Evolutionary conservation across 495 filamentous ascomycete genomes (phyloP), one percentile per base, ranked within the genome.

Genomic region (Haplographium delicatum): DNA sequence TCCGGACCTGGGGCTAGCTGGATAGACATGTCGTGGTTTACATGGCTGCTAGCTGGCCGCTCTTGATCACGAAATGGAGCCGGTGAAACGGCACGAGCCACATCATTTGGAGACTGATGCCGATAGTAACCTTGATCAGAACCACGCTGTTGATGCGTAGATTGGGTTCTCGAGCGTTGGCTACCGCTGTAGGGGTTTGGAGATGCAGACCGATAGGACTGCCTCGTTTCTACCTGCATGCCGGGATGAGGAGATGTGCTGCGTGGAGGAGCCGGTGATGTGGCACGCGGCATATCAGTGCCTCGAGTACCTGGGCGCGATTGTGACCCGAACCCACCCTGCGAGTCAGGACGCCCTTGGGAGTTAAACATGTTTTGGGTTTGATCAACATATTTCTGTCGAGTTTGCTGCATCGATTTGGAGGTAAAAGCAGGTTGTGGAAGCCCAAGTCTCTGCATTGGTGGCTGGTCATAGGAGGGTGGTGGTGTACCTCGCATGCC

Each of bases 381-480:
- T 65, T 96, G 86, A 44, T 84, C 82, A 37, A 86, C 80, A 62
- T 93, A 96, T 60, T 86, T 86, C 47, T 91, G 82, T 1, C 89
- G 90, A 10, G 91, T 86, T 60, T 93, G 84, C 57, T 96, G 84
- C 94, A 99, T 99, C 38, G 91, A 84, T 46, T 83, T 83, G 6
- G 86, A 85, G 0, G 94, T 97, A 53, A 91, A 88, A 9, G 94
- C 94, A 0, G 91, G 93, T 46, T 93, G 82, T 1, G 94, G 94
- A 13, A 90, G 86, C 50, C 85, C 94, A 10, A 99, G 80, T 35
- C 89, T 79, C 78, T 91, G 60, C 28, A 86, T 72, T 41, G 83
- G 77, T 41, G 83, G 77, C 38, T 85, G 82, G 56, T 87, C 80
- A 60, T 96, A 97, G 0, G 87, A 86, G 2, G 94, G 93, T 5